phyloP scores from a whole-genome alignment of 225 moss, liverwort and hornwort genomes.

The Ulota crispa region DNA sequence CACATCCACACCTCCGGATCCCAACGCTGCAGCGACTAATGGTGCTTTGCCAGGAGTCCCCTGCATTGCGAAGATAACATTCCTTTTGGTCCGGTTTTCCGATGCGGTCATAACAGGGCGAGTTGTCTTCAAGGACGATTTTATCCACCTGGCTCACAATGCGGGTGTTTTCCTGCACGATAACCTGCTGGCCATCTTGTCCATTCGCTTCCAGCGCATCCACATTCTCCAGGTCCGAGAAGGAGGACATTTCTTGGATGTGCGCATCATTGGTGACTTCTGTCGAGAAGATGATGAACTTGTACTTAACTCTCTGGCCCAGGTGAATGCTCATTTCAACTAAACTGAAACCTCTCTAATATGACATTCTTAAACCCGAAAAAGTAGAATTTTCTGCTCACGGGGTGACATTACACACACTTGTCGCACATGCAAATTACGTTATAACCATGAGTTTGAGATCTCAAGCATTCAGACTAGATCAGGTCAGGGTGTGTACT shows the following conservation, averaged over 20 bases:
- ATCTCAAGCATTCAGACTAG: not conserved
- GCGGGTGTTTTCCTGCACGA: constrained; percentile 91
- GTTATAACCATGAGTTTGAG: not conserved
- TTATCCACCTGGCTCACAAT: constrained; percentile 84
- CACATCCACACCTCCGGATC: constrained; percentile 70
- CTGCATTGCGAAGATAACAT: constrained; percentile 77
- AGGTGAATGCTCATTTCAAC: constrained; percentile 46
- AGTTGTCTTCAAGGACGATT: constrained; percentile 79
- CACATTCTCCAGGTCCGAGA: constrained; percentile 90
- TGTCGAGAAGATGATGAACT: constrained; percentile 98
- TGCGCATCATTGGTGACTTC: constrained; percentile 77
- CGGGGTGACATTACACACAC: not conserved
- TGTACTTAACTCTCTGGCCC: constrained; percentile 78
- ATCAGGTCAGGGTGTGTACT: not conserved
- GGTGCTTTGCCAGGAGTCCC: constrained; percentile 85
- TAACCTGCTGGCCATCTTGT: constrained; percentile 76
- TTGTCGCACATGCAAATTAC: not conserved
- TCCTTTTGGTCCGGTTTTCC: constrained; percentile 74
- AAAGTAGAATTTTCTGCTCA: not conserved
- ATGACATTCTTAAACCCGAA: not conserved
- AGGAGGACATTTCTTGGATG: constrained; percentile 77
- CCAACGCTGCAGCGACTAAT: constrained; percentile 40
- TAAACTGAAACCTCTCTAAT: not conserved
- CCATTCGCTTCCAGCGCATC: constrained; percentile 88
- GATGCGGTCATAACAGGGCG: constrained; percentile 78